These are phyloP conservation scores for Pichia sp. DNA, from an alignment of 1,139 yeast genomes.

Conservation along the genomic window DNA sequence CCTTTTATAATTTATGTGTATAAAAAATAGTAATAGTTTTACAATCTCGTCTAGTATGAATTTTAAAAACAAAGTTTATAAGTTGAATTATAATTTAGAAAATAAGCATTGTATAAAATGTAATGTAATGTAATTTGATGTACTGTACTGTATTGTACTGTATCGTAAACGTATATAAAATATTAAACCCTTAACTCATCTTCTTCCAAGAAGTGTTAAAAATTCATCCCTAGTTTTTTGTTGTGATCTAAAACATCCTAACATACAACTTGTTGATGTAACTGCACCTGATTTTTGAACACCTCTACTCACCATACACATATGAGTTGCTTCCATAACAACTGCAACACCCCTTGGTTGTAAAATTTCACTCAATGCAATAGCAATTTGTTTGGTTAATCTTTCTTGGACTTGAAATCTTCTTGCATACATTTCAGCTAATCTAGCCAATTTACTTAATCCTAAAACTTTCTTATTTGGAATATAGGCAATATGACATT, in stretches of 20 bases:
- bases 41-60: neutral
- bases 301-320: slow-evolving; percentile 99
- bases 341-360: slow-evolving; percentile 97
- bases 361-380: slow-evolving; percentile 85
- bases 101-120: no score
- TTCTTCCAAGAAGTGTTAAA: slow-evolving; percentile 68
- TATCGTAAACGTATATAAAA: neutral
- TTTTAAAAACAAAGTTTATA: neutral
- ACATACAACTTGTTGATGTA: slow-evolving; percentile 94
- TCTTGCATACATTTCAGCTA: slow-evolving; percentile 95
- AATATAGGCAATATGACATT: slow-evolving; percentile 92
- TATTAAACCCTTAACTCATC: slow-evolving; percentile 27
- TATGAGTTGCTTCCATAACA: slow-evolving; percentile 94
- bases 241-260: slow-evolving; percentile 88
- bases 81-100: neutral
- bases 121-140: no score
- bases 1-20: neutral
- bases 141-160: neutral
- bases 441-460: slow-evolving; percentile 82
- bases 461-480: slow-evolving; percentile 96
- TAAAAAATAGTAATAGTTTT: no score
- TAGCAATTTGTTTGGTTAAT: slow-evolving; percentile 92
- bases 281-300: slow-evolving; percentile 92
- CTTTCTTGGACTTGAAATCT: slow-evolving; percentile 96
- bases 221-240: slow-evolving; percentile 97